Conservation (phyloP, 306 rosid species). For the Fragaria iinumae region DNA sequence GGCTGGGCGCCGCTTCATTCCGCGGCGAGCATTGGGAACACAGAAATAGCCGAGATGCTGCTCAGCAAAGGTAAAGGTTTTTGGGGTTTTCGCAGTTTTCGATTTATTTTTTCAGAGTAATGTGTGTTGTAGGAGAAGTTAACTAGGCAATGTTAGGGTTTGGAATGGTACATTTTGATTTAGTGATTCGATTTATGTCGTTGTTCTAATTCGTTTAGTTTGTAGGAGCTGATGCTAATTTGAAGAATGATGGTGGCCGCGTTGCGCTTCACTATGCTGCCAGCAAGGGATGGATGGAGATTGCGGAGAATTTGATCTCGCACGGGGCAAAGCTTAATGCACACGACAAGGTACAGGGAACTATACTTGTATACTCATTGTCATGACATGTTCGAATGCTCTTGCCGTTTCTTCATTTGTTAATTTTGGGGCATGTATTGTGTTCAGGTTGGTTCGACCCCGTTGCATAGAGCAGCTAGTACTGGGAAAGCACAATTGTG, state of each 20-base stretch:
- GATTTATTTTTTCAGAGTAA: not conserved
- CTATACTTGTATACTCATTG: not conserved
- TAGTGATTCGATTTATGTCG: not conserved
- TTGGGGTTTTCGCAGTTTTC: not conserved
- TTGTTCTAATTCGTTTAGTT: constrained; percentile 9
- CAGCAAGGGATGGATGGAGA: constrained; percentile 82
- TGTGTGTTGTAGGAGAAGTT: not conserved
- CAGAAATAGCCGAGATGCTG: constrained; percentile 53
- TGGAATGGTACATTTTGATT: not conserved
- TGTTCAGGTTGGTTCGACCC: constrained; percentile 83
- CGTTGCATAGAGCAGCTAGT: constrained; percentile 93
- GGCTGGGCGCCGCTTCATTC: constrained; percentile 97
- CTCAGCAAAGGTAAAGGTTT: constrained; percentile 48
- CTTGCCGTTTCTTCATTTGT: not conserved
- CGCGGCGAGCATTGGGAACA: constrained; percentile 76
- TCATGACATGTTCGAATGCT: not conserved
- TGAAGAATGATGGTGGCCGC: constrained; percentile 71
- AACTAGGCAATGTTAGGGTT: not conserved
- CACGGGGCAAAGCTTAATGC: constrained; percentile 69
- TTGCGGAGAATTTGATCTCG: constrained; percentile 69
- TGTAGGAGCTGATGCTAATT: constrained; percentile 79
- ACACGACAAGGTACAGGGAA: constrained; percentile 45
- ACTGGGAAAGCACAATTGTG: constrained; percentile 79
- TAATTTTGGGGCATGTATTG: not conserved
- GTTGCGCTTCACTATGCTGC: constrained; percentile 94